A percentile compares a stretch with the other conserved stretches of the same genome.
Conservation (phyloP, 2,329 filamentous ascomycete genomes). For the Penicillium sp. region DNA sequence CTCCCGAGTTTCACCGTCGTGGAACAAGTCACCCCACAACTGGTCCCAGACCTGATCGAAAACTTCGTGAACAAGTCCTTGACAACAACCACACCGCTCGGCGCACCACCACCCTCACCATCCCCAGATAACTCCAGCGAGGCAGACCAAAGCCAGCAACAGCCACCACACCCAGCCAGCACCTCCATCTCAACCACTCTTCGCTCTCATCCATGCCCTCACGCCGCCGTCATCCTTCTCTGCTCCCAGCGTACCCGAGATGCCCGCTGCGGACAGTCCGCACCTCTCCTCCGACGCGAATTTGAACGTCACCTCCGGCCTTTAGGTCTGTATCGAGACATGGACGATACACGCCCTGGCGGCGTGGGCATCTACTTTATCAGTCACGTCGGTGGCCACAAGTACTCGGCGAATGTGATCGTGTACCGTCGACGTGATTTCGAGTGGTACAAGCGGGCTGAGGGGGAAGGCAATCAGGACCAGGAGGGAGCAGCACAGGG, state of each 20-base stretch:
- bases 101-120: constrained; percentile 34
- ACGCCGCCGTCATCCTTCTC: constrained; percentile 80
- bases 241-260: constrained; percentile 94
- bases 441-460: constrained; percentile 29
- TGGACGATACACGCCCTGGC: constrained; percentile 81
- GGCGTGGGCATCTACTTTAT: constrained; percentile 97
- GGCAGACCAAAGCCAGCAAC: constrained; percentile 11
- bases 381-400: constrained; percentile 92
- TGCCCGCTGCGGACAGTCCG: constrained; percentile 87
- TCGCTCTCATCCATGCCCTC: constrained; percentile 63
- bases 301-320: constrained; percentile 83
- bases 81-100: constrained; percentile 67
- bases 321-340: constrained; percentile 75
- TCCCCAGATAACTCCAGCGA: background rate
- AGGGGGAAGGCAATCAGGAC: constrained; percentile 29
- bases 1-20: constrained; percentile 79
- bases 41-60: constrained; percentile 65
- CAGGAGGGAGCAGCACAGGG: constrained; percentile 69
- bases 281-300: constrained; percentile 80
- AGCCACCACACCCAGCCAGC: constrained; percentile 18
- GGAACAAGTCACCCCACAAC: constrained; percentile 72
- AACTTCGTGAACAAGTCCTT: constrained; percentile 62
- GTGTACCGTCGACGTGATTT: constrained; percentile 64
- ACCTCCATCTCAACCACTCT: constrained; percentile 37
- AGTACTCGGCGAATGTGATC: constrained; percentile 92